Evolutionary conservation across 495 filamentous ascomycete species (phyloP).

Genomic region (Lindgomyces ingoldianus): DNA sequence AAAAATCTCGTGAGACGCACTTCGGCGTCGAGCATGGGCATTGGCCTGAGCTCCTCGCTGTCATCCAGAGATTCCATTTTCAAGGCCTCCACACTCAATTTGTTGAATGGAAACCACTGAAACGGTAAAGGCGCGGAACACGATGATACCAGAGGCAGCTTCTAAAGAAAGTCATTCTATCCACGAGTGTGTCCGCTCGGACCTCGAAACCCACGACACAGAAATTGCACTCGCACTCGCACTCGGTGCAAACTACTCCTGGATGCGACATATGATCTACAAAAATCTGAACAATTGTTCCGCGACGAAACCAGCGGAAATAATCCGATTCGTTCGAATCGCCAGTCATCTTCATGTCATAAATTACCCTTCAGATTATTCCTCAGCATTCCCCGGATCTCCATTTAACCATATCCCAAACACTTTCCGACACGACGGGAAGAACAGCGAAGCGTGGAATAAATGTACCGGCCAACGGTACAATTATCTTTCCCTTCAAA

Average conservation of each 20-base stretch:
- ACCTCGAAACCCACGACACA: no score
- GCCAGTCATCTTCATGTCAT: not conserved
- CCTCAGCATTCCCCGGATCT: not conserved
- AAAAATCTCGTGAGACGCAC: no score
- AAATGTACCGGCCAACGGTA: not conserved
- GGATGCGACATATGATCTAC: not conserved
- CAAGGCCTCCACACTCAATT: no score
- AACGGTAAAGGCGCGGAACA: no score
- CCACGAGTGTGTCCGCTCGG: no score
- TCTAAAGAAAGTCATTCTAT: no score
- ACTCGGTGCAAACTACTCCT: not conserved
- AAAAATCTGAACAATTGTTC: not conserved
- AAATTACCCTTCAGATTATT: not conserved
- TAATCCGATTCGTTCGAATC: slow-evolving; percentile 1
- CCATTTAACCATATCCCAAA: not conserved
- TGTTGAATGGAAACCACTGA: no score
- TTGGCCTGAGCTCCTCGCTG: no score
- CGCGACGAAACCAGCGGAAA: not conserved
- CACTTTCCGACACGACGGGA: not conserved
- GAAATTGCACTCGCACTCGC: not conserved
- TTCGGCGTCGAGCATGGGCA: no score
- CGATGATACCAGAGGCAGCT: no score
- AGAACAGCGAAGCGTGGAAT: not conserved
- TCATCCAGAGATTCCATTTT: no score
- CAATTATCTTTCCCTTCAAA: not conserved